phyloP scores from a whole-genome alignment of 2,329 filamentous ascomycete species.

The Aspergillus viridinutans region DNA sequence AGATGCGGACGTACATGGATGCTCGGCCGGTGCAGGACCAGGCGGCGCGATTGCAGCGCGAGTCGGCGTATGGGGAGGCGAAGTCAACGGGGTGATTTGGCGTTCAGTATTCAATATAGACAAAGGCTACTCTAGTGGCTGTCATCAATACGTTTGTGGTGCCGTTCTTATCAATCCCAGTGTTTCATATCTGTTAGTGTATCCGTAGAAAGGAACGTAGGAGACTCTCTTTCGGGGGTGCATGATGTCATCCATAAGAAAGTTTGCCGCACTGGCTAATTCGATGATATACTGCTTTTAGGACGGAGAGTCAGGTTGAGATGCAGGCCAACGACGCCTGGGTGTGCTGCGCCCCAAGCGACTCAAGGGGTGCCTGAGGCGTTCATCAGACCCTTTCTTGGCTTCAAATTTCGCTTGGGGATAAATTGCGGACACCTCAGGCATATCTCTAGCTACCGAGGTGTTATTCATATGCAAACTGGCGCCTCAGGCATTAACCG shows the following conservation, averaged over 20 bases:
- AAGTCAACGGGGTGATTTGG: not conserved
- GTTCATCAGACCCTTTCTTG: not conserved
- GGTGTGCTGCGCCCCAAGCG: not conserved
- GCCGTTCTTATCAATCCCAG: no score
- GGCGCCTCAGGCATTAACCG: not conserved
- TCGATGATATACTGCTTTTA: no score
- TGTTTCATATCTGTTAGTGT: no score
- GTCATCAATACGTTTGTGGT: no score
- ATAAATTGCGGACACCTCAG: not conserved
- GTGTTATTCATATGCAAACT: not conserved
- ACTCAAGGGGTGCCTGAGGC: not conserved
- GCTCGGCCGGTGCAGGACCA: slow-evolving; percentile 15
- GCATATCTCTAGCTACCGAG: no score
- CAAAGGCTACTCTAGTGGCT: no score
- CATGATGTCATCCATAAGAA: not conserved
- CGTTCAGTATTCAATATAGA: not conserved
- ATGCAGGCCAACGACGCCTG: no score
- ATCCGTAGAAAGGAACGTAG: not conserved
- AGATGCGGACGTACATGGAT: slow-evolving; percentile 20
- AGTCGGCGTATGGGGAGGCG: not conserved
- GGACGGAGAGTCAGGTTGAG: no score
- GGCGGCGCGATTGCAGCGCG: slow-evolving; percentile 8
- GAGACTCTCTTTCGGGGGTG: no score
- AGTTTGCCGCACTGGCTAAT: not conserved
- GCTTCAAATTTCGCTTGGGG: not conserved